Evolutionary conservation across 2,329 filamentous ascomycete genomes (phyloP).

Genomic region (Fonsecaea pedrosoi): DNA sequence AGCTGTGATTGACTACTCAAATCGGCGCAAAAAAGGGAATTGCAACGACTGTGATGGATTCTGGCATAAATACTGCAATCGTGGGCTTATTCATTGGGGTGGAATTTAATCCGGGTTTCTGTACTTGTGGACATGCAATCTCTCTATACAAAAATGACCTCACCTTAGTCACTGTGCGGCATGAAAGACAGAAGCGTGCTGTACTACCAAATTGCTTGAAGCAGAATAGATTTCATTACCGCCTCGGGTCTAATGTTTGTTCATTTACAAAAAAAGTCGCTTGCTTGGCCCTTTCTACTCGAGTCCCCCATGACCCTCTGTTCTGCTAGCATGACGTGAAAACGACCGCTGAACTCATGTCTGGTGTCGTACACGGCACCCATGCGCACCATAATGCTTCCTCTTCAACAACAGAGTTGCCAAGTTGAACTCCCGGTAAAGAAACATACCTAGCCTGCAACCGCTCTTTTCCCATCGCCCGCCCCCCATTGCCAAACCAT

Average conservation of each 20-base stretch:
- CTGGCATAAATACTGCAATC: background rate
- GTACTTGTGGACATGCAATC: no score
- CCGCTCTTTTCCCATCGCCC: conserved; percentile 29
- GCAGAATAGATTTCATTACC: conserved; percentile 18
- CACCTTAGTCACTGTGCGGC: no score
- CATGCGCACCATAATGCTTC: conserved; percentile 8
- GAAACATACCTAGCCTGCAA: conserved; percentile 21
- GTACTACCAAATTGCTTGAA: background rate
- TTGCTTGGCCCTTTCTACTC: conserved; percentile 3
- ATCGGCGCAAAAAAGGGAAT: no score
- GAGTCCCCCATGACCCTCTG: background rate
- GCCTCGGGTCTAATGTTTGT: conserved; percentile 26
- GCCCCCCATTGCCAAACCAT: conserved; percentile 24
- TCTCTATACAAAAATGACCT: no score
- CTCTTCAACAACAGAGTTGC: conserved; percentile 2
- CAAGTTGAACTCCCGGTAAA: conserved; percentile 25
- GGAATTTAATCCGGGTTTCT: no score
- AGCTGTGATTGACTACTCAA: no score
- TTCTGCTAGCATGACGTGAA: conserved; percentile 1
- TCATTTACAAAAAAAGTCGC: conserved; percentile 21
- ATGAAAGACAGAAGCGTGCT: no score
- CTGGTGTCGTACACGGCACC: conserved; percentile 15
- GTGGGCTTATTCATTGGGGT: no score
- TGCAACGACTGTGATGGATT: background rate
- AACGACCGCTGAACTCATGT: conserved; percentile 3